Evolutionary conservation across 2,329 filamentous ascomycete species (phyloP).

Genomic region (Sporothrix pseudoabietina): DNA sequence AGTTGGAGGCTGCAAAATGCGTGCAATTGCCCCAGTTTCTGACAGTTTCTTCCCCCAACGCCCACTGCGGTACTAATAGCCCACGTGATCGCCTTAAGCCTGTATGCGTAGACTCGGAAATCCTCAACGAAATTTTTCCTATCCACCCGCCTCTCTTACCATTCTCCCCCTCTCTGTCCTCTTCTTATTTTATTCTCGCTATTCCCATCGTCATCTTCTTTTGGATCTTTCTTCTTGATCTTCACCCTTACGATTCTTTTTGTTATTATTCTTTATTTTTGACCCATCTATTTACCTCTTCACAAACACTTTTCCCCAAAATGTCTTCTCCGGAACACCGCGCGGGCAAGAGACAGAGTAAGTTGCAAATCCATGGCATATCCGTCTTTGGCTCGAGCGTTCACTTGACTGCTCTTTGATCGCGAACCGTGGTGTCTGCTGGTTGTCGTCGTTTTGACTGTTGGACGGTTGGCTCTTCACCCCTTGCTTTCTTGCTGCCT

Average conservation of each 20-base stretch:
- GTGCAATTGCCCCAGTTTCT: neutral
- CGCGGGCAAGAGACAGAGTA: slow-evolving; percentile 41
- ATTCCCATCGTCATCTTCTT: neutral
- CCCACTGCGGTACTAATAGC: neutral
- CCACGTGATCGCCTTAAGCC: slow-evolving; percentile 14
- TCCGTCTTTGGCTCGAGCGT: neutral
- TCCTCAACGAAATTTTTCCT: slow-evolving; percentile 22
- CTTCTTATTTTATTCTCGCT: neutral
- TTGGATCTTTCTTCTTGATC: neutral
- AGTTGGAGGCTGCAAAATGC: neutral
- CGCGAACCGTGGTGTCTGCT: neutral
- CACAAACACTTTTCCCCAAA: neutral
- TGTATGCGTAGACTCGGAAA: neutral
- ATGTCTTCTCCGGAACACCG: slow-evolving; percentile 36
- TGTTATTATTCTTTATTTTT: neutral
- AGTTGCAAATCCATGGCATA: slow-evolving; percentile 32
- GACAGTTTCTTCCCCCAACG: neutral
- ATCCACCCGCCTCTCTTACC: neutral
- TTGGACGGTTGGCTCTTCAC: neutral
- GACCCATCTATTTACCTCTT: neutral
- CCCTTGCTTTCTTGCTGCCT: neutral
- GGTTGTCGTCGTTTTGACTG: neutral
- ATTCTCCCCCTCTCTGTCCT: neutral
- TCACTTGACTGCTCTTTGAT: neutral
- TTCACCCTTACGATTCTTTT: neutral